phyloP scores from a whole-genome alignment of 257 asterid genomes.

The Salvia hispanica region DNA sequence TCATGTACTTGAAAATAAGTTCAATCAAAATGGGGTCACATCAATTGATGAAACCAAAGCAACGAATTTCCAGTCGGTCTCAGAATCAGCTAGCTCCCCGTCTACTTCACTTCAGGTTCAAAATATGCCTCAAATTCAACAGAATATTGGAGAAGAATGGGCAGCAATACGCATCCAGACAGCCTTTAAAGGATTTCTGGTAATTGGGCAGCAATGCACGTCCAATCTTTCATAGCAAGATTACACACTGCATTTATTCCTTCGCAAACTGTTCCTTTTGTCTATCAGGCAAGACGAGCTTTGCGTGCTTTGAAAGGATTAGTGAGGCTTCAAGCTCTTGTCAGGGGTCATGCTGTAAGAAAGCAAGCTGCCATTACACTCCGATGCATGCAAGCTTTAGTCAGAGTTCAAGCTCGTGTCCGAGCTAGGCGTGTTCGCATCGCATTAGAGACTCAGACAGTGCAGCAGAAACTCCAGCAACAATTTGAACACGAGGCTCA shows the following conservation, averaged over 20 bases:
- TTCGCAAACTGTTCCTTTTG: conserved; percentile 14
- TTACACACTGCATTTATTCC: conserved; percentile 8
- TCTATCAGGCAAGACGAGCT: conserved; percentile 90
- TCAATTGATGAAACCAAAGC: conserved; percentile 52
- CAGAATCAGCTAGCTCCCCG: conserved; percentile 61
- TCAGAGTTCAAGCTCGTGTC: conserved; percentile 97
- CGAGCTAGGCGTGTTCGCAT: conserved; percentile 96
- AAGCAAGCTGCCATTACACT: conserved; percentile 95
- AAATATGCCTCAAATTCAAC: conserved; percentile 49
- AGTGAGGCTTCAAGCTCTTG: conserved; percentile 99
- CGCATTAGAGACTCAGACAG: conserved; percentile 81
- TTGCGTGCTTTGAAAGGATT: conserved; percentile 93
- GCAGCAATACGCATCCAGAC: conserved; percentile 91
- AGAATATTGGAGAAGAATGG: conserved; percentile 68
- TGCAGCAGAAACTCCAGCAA: conserved; percentile 69
- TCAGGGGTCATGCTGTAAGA: conserved; percentile 98
- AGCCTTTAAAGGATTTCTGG: conserved; percentile 95
- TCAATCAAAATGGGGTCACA: conserved; percentile 44
- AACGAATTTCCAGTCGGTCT: conserved; percentile 46
- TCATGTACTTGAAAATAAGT: conserved; percentile 52
- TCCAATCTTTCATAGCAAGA: conserved; percentile 41
- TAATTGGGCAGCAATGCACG: conserved; percentile 73
- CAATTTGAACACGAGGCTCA: conserved; percentile 76
- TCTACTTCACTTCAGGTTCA: conserved; percentile 63
- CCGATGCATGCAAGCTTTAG: conserved; percentile 99